A percentile compares a stretch with the other conserved stretches of the same genome.
phyloP scores from a whole-genome alignment of 2,329 filamentous ascomycete genomes.

The Blumeria hordei region DNA sequence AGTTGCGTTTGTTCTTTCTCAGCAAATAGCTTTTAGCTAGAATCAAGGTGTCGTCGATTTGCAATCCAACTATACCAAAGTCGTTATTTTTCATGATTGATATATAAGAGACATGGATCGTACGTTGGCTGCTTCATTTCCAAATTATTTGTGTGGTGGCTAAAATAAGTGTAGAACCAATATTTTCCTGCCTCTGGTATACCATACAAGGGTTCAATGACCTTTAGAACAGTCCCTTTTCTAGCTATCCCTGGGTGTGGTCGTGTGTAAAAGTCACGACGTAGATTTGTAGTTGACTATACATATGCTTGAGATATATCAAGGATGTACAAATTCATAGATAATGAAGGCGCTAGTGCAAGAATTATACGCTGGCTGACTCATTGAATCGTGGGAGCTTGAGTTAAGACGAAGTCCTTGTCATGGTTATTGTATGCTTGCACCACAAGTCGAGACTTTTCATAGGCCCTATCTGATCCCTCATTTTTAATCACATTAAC shows the following conservation, averaged over 20 bases:
- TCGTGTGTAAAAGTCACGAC: too few relatives aligned
- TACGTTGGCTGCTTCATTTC: slow-evolving; percentile 2
- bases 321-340: too few relatives aligned
- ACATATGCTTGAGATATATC: too few relatives aligned
- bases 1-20: slow-evolving; percentile 1
- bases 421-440: slow-evolving; percentile 3
- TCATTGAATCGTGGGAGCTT: not conserved
- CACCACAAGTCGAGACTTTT: slow-evolving; percentile 5
- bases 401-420: slow-evolving; percentile 2
- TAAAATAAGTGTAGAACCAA: too few relatives aligned
- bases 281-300: too few relatives aligned
- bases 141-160: too few relatives aligned
- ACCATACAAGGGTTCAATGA: too few relatives aligned
- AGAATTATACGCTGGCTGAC: not conserved
- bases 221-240: too few relatives aligned
- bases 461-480: slow-evolving; percentile 1
- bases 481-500: slow-evolving; percentile 5
- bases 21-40: slow-evolving; percentile 1
- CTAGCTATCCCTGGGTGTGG: too few relatives aligned
- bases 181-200: too few relatives aligned
- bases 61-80: slow-evolving; percentile 3
- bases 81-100: not conserved
- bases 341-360: too few relatives aligned
- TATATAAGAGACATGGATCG: slow-evolving; percentile 1
- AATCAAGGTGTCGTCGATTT: slow-evolving; percentile 4